Base-by-base conservation (phyloP, 139 green algal genomes). In the Micromonas pusilla region DNA sequence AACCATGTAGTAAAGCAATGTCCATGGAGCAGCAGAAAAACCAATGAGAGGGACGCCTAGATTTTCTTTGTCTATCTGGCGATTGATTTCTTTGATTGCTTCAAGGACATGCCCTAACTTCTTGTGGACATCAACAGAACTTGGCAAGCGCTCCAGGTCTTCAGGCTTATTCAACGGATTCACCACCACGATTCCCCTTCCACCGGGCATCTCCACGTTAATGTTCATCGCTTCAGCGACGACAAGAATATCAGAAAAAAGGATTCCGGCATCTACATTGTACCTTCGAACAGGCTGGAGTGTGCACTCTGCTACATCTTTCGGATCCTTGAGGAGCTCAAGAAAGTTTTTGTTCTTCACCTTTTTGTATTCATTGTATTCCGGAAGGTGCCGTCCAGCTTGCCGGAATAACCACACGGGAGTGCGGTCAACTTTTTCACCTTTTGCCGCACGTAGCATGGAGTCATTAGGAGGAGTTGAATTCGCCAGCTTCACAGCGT, bases 1-100 rank as follows among this genome's bases (percentile, higher is more conserved):
- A 6, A 80, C 79, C 79, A 83, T 83, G 79, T 83, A 83, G 53
- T 73, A 83, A 28, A 83, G 34, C 0, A 83, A 37, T 34, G 79
- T 83, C 71, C 72, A 83, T 26, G 79, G 79, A 26, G 72, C 72
- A 2, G 79, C 79, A 39, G 38, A 73, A 33, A 83, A 83, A 26
- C 79, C 79, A 71, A 83, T 83, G 31, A 83, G 63, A 1, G 79
- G 79, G 21, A 83, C 72, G 1, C 38, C 32, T 30, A 72, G 66
- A 21, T 31, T 33, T 66, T 83, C 79, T n/a, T 39, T 28, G 4
- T 76, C 79, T 25, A 83, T 83, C 20, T 62, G 30, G 2, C 31
- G 30, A 25, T 80, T 80, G 62, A 83, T 83, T 0, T 65, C 13
- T 33, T 33, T 5, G 2, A 79, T 53, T 4, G 37, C 23, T 53